Conservation (phyloP, 371 early-diverging fungal genomes). For the Apophysomyces elegans region DNA sequence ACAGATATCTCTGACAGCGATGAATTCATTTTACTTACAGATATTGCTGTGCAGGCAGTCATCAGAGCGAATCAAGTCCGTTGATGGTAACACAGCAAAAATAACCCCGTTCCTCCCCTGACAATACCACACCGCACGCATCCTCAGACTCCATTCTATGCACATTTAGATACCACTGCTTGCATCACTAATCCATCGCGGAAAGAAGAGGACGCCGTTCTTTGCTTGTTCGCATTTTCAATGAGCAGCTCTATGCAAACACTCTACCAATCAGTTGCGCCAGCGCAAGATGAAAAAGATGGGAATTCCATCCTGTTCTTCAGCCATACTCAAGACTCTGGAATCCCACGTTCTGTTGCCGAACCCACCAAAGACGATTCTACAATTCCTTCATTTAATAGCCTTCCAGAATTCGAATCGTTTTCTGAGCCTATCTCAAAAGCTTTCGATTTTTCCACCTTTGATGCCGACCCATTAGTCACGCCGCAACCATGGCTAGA, state of each 20-base stretch:
- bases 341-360: not conserved
- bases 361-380: conserved; percentile 2
- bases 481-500: not conserved
- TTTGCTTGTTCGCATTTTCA: conserved; percentile 9
- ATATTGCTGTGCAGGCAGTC: not conserved
- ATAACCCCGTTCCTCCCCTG: conserved; percentile 12
- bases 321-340: not conserved
- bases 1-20: no score
- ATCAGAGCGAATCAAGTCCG: conserved; percentile 7
- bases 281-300: conserved; percentile 5
- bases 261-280: conserved; percentile 6
- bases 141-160: conserved; percentile 10
- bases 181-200: conserved; percentile 7
- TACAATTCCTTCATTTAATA: not conserved
- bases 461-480: not conserved
- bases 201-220: conserved; percentile 11
- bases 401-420: not conserved
- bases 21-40: not conserved
- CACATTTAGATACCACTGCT: conserved; percentile 8
- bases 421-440: not conserved
- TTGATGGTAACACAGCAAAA: conserved; percentile 1
- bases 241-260: conserved; percentile 5
- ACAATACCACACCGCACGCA: not conserved
- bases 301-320: conserved; percentile 5
- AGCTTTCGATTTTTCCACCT: not conserved